Evolutionary conservation across 331 rosid species (phyloP), one percentile per base, ranked within the genome.

Genomic region (Rhamnella rubrinervis): DNA sequence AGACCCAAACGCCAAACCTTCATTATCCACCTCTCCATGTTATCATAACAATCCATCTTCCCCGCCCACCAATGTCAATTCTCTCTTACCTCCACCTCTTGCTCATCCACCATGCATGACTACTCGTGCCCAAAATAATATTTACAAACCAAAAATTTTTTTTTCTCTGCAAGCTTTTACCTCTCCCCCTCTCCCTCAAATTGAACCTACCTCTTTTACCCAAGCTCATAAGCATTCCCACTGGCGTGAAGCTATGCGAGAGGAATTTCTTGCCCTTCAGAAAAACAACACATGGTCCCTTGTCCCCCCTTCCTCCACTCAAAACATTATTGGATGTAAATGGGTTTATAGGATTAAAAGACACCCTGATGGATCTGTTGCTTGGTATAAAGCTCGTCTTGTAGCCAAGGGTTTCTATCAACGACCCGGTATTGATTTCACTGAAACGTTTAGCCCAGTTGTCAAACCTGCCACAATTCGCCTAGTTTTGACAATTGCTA

Each of bases 31-130:
- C 23, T 23, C 23, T 23, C 23, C 23, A 23, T 0, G 23, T 23
- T 1, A 23, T 1, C 0, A 1, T 1, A 0, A 23, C 23, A 23
- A 0, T 1, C 23, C 23, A 23, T 0, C 1, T 0, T 23, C 23
- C 1, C 23, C 23, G 1, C 23, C 23, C 23, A 23, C 0, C 23
- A 1, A 0, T 0, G 23, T 1, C 23, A 0, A 23, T 23, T 1
- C 23, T 0, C 23, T 23, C 23, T 23, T 1, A 0, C 23, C 23
- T 23, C 23, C 23, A 23, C 23, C 23, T 23, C 1, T 23, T 23
- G 51, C 15, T 5, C 51, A 2, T 0, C 51, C 51, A 2, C 5
- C 51, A 8, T 5, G 10, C 5, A 46, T 14, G 15, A 1, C 5
- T 14, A 46, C 51, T 1, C 15, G 15, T 46, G 10, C 51, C 8